Percentiles rank a stretch among this genome's conserved stretches.
These are phyloP conservation scores for Cytospora mali DNA, from an alignment of 2,329 filamentous ascomycete species.

Conservation along the genomic window DNA sequence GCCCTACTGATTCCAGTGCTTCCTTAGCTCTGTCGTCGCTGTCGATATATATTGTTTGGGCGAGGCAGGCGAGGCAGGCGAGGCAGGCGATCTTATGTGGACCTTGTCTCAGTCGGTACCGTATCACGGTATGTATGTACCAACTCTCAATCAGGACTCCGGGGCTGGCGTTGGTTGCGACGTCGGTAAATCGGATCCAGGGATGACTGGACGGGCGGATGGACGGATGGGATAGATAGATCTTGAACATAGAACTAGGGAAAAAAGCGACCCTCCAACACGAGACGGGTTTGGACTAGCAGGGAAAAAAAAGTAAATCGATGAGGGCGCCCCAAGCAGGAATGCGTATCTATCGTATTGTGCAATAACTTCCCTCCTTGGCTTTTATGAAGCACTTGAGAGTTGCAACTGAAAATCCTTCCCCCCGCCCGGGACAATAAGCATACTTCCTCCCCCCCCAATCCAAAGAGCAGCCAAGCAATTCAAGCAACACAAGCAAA, in stretches of 20 bases:
- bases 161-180: conserved; percentile 5
- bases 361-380: not conserved
- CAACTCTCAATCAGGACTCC: conserved; percentile 13
- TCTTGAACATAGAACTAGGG: not conserved
- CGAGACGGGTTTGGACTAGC: not conserved
- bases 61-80: conserved; percentile 6
- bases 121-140: too few species aligned
- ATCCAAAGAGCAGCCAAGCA: conserved; percentile 20
- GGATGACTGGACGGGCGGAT: too few species aligned
- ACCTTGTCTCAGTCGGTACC: not conserved
- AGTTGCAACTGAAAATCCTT: too few species aligned
- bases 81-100: conserved; percentile 8
- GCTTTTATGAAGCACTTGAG: too few species aligned
- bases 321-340: not conserved
- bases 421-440: too few species aligned
- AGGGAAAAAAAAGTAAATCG: not conserved
- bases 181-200: conserved; percentile 2
- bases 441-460: too few species aligned
- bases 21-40: conserved; percentile 6
- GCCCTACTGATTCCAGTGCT: not conserved
- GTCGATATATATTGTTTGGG: not conserved
- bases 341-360: not conserved
- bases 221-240: not conserved
- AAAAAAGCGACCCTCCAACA: not conserved
- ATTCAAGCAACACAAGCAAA: conserved; percentile 23